Evolutionary conservation across 1,284 basidiomycete genomes (phyloP).

Genomic region (Mixia osmundae): DNA sequence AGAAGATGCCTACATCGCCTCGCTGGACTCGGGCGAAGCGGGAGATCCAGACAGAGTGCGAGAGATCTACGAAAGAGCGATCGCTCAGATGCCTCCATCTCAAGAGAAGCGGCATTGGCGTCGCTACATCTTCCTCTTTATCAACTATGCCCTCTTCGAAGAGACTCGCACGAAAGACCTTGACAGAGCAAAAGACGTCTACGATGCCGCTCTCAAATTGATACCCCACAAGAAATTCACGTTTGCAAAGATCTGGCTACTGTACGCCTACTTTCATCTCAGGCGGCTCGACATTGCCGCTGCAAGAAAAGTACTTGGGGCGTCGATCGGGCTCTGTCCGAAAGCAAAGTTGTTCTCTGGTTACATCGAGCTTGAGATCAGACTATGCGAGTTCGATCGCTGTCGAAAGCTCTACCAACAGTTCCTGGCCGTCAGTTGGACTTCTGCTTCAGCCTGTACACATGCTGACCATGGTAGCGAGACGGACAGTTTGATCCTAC

Average conservation of each 20-base stretch:
- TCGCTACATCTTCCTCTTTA: constrained; percentile 57
- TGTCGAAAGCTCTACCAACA: constrained; percentile 83
- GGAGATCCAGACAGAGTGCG: constrained; percentile 41
- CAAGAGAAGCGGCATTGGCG: constrained; percentile 77
- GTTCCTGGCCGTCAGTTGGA: constrained; percentile 48
- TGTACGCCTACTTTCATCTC: constrained; percentile 80
- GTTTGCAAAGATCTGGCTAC: constrained; percentile 81
- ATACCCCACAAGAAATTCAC: constrained; percentile 93
- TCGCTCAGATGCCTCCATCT: constrained; percentile 83
- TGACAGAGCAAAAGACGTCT: constrained; percentile 63
- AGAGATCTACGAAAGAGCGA: constrained; percentile 86
- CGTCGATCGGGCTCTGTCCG: constrained; percentile 81
- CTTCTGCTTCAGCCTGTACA: background rate
- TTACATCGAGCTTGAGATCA: constrained; percentile 75
- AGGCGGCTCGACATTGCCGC: constrained; percentile 56
- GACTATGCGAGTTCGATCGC: constrained; percentile 63
- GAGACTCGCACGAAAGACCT: constrained; percentile 87
- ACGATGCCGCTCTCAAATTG: constrained; percentile 66
- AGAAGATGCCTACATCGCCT: constrained; percentile 48
- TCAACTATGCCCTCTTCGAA: constrained; percentile 91
- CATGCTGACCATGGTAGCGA: background rate
- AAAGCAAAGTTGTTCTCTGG: constrained; percentile 84
- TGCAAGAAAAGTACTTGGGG: constrained; percentile 72
- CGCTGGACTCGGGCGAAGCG: constrained; percentile 42
- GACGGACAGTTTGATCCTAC: constrained; percentile 49